Conservation (phyloP, 805 yeast genomes). For the Blastobotrys parvus region DNA sequence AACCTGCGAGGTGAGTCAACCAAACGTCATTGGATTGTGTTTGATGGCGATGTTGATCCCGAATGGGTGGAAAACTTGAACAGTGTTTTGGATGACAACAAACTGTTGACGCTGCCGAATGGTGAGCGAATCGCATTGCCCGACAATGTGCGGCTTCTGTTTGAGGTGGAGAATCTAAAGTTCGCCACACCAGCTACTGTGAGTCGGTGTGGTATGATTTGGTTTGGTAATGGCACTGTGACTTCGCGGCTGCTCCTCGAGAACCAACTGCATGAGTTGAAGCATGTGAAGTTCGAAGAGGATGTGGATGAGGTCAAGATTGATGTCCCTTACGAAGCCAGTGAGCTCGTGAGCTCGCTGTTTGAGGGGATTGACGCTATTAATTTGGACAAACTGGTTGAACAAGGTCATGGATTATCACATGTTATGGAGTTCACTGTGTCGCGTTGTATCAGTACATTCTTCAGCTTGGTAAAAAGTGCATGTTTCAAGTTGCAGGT, state of each 20-base stretch:
- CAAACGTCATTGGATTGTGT: slow-evolving; percentile 63
- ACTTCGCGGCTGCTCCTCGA: slow-evolving; percentile 17
- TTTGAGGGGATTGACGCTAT: slow-evolving; percentile 1
- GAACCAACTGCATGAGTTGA: slow-evolving; percentile 18
- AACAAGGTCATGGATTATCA: slow-evolving; percentile 22
- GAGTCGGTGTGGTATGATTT: slow-evolving; percentile 85
- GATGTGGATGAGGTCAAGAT: slow-evolving; percentile 13
- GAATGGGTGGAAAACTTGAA: slow-evolving; percentile 87
- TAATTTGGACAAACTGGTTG: slow-evolving; percentile 15
- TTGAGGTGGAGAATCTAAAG: slow-evolving; percentile 62
- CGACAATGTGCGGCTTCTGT: slow-evolving; percentile 51
- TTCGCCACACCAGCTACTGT: slow-evolving; percentile 86
- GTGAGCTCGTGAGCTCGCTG: neutral
- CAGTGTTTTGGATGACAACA: slow-evolving; percentile 86
- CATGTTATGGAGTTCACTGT: slow-evolving; percentile 48
- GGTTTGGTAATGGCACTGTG: slow-evolving; percentile 42
- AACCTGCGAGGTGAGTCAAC: slow-evolving; percentile 50
- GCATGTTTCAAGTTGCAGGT: slow-evolving; percentile 27
- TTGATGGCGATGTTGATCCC: slow-evolving; percentile 93
- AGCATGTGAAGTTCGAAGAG: slow-evolving; percentile 13
- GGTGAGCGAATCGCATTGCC: slow-evolving; percentile 80
- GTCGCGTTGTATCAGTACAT: slow-evolving; percentile 32
- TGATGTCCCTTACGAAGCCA: neutral
- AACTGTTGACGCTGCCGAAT: slow-evolving; percentile 69
- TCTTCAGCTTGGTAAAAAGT: slow-evolving; percentile 34